Evolutionary conservation across 2,329 filamentous ascomycete genomes (phyloP), one percentile per base, ranked within the genome.

Genomic region (Calycina marina): DNA sequence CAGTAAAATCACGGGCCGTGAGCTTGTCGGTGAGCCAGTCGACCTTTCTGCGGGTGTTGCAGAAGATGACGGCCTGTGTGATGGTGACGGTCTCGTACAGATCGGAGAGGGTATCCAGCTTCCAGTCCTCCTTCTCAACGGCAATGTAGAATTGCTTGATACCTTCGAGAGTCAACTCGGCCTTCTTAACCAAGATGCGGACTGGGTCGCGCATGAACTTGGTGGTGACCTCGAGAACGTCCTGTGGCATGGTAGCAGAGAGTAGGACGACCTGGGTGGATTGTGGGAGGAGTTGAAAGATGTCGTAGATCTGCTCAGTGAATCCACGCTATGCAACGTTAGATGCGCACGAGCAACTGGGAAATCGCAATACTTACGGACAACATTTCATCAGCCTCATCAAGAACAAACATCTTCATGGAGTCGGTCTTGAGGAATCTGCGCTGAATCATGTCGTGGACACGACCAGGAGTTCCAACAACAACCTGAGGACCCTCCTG

Each of bases 131-230:
- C 74, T 98, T 96, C 72, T 98, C 90, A 40, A 98, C 90, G 39
- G 90, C 90, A 64, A 98, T 96, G 70, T 94, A 98, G 70, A 94
- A 98, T 63, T 98, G 90, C 75, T 98, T 98, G 59, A 98, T 93
- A 83, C 90, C 90, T 68, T 98, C 90, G 39, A 98, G 84, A 56
- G 90, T 98, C 62, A 98, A 78, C 62, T 98, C 90, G 57, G 92
- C 88, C 76, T 93, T 93, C 81, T 98, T 98, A 65, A 98, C 90
- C 51, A 98, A 73, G 57, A 98, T 96, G 57, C 90, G 86, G 61
- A 98, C 82, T 49, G 90, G 90, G 65, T 98, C 90, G 53, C 85
- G 86, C 90, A 98, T 98, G 74, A 98, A 98, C 70, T 94, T 94
- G 67, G 88, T 96, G 57, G 90, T 98, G 57, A 98, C 86, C 69